Base-by-base conservation (phyloP, 2,329 filamentous ascomycete genomes). In the Mycosphaerella sp. region DNA sequence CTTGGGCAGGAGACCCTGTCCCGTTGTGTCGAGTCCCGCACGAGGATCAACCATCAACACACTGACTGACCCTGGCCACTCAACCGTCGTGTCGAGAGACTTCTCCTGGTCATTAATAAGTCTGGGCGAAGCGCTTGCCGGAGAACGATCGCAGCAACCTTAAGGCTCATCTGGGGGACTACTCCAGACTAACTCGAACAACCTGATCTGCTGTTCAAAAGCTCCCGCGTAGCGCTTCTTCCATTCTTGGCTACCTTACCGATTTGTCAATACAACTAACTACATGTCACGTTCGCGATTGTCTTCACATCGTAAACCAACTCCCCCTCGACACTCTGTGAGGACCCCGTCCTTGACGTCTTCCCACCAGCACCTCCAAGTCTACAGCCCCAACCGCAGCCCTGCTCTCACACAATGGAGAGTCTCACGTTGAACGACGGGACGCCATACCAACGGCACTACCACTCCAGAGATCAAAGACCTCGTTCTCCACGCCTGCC, bases 401-500 rank as follows among this genome's bases (percentile, higher is more conserved):
- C 41, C 12, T 25, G 36, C 16, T 49, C 51, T 27, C 36, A 34
- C 42, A 43, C 45, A 14, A 59, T 59, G 57, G 57, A 59, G 44
- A 56, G 57, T 39, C 48, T 59, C 14, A 56, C 57, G 10, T 47
- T 59, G 35, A 53, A 51, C 40, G 57, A 59, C 21, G 44, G 51
- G 27, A 56, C 52, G 28, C 36, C 51, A 30, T 58, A 55, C 46
- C 50, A 50, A 18, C 52, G 48, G 42, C 49, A 51, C 28, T 53
- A 56, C 41, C 52, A 46, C 3, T 27, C 47, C 12, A 54, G 55
- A 35, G 57, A 59, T 28, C 46, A 48, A 41, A 53, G 52, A 44
- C 47, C 54, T 41, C 54, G 48, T 18, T 75, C 35, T 30, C 57
- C 61, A 28, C 62, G 62, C 27, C 55, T 66, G 12, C 62, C 62